phyloP scores from a whole-genome alignment of 306 rosid genomes.

The Prunus padus region DNA sequence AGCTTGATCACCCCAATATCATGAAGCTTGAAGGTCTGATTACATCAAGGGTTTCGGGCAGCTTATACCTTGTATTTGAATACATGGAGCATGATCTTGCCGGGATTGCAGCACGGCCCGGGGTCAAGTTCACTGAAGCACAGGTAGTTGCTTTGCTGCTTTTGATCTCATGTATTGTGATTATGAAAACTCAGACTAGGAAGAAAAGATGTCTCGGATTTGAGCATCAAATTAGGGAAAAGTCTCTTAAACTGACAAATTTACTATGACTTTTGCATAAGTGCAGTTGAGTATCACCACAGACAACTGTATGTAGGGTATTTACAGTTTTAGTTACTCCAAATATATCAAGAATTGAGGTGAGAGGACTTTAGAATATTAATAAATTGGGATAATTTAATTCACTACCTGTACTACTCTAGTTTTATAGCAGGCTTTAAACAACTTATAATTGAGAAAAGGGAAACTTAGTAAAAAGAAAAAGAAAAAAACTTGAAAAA shows the following conservation, averaged over 20 bases:
- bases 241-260: not conserved
- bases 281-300: not conserved
- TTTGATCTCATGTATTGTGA: not conserved
- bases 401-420: not conserved
- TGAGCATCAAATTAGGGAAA: not conserved
- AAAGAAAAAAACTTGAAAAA: too few relatives aligned
- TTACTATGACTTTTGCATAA: not conserved
- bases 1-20: slow-evolving; percentile 89
- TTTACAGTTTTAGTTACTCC: not conserved
- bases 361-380: not conserved
- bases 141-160: slow-evolving; percentile 49
- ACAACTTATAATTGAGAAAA: too few relatives aligned
- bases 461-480: too few relatives aligned
- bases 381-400: not conserved
- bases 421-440: too few relatives aligned
- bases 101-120: slow-evolving; percentile 60
- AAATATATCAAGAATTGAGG: not conserved
- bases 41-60: slow-evolving; percentile 77
- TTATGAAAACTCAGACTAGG: not conserved
- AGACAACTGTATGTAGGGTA: not conserved
- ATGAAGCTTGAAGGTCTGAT: slow-evolving; percentile 91
- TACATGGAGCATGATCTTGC: slow-evolving; percentile 91
- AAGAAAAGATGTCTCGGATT: not conserved
- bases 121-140: slow-evolving; percentile 61
- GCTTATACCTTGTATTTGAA: slow-evolving; percentile 81